Evolutionary conservation across 2,329 filamentous ascomycete genomes (phyloP).

Genomic region (Beauveria varroae): DNA sequence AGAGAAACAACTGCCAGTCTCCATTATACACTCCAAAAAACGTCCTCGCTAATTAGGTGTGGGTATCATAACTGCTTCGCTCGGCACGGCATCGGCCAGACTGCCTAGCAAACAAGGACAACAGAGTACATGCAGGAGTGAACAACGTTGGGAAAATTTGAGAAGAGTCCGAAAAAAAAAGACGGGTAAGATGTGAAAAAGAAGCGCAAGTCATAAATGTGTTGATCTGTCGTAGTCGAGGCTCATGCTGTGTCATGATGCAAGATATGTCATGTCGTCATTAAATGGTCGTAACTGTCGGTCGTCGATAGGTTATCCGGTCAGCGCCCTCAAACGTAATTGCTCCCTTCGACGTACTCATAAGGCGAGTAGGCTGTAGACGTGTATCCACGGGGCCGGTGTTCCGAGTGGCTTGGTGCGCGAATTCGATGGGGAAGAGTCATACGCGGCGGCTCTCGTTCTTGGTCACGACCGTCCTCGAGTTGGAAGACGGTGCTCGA

Average conservation of each 20-base stretch:
- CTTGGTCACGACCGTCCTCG: conserved; percentile 39
- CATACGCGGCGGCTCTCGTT: conserved; percentile 30
- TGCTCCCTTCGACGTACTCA: conserved; percentile 13
- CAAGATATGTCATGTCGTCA: conserved; percentile 6
- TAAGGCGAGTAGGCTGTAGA: conserved; percentile 17
- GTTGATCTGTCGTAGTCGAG: not conserved
- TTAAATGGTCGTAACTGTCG: conserved; percentile 10
- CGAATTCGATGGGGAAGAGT: conserved; percentile 35
- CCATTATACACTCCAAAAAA: conserved; percentile 9
- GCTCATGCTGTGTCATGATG: conserved; percentile 6
- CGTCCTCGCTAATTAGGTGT: conserved; percentile 8
- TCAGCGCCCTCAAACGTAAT: conserved; percentile 1
- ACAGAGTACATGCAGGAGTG: conserved; percentile 15
- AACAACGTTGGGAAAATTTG: conserved; percentile 17
- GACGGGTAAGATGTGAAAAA: conserved; percentile 13
- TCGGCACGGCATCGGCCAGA: conserved; percentile 8
- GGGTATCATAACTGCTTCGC: conserved; percentile 11
- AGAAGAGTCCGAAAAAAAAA: conserved; percentile 4
- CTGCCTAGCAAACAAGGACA: conserved; percentile 13
- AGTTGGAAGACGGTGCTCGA: conserved; percentile 40
- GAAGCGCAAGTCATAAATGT: conserved; percentile 7
- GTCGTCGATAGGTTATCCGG: not conserved
- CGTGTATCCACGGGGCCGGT: conserved; percentile 29
- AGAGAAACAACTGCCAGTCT: conserved; percentile 2
- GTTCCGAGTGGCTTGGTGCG: conserved; percentile 43